phyloP scores from a whole-genome alignment of 2,329 filamentous ascomycete genomes.

The Calonectria montana region DNA sequence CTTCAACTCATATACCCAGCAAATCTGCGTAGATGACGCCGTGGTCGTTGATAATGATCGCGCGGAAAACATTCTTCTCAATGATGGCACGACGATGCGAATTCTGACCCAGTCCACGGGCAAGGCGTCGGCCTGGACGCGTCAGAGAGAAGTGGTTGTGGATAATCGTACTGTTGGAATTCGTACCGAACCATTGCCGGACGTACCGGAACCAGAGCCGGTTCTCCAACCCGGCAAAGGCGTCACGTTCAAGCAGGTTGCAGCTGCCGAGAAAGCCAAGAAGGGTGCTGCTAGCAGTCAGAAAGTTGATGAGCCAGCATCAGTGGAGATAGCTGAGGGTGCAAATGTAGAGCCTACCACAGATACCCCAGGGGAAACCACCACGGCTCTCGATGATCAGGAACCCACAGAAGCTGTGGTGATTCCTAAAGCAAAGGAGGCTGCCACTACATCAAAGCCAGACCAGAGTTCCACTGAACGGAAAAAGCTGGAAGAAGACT shows the following conservation, averaged over 20 bases:
- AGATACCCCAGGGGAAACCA: too few species aligned
- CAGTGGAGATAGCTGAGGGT: too few species aligned
- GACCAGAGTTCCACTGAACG: background rate
- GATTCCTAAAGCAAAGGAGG: background rate
- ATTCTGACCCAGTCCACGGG: background rate
- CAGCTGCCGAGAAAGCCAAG: background rate
- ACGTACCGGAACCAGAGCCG: background rate
- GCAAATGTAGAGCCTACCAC: too few species aligned
- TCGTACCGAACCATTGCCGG: background rate
- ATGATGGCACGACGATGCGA: background rate
- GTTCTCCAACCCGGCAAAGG: background rate
- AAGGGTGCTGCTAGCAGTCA: background rate
- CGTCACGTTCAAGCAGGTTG: background rate
- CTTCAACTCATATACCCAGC: background rate
- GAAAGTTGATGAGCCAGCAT: background rate
- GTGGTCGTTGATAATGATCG: background rate
- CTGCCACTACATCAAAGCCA: background rate
- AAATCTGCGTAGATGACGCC: background rate
- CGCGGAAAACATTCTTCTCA: background rate
- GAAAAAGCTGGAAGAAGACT: background rate
- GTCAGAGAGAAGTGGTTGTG: background rate
- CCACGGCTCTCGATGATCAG: background rate
- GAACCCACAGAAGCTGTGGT: background rate
- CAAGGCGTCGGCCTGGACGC: background rate
- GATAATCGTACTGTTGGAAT: background rate